Base-by-base conservation (phyloP, 2,329 filamentous ascomycete genomes). In the Botrytis elliptica region DNA sequence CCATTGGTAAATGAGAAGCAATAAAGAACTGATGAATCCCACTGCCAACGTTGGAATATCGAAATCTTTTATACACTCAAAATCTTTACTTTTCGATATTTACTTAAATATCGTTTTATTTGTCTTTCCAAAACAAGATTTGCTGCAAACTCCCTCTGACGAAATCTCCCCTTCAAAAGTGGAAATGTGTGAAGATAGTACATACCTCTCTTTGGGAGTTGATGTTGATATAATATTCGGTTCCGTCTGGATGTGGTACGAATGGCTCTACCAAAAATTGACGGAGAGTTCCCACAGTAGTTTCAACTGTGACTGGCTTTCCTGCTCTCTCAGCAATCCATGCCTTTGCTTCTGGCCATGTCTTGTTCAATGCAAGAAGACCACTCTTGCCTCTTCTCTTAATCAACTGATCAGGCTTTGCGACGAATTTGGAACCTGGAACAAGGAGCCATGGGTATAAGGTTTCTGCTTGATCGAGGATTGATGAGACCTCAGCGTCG, bases 141-240 rank as follows among this genome's bases (percentile, higher is more conserved):
- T 33, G 38, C 60, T 16, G 67, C 33, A 42, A 20, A 12, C 33
- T 52, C 25, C 42, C 14, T 33, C 6, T 18, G 20, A 64, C 29
- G 18, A 71, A 36, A 49, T n/a, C 18, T 16, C 29, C 33, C 52
- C 59, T 40, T 29, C 63, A 22, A 18, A 60, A 18, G 36, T 49
- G 29, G 12, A 36, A 62, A 59, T 25, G n/a, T 25, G n/a, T 67
- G 66, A 75, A 74, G 75, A 76, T 70, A 55, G 49, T 71, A 91
- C 94, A 91, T 91, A 98, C 96, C 91, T 98, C 96, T 88, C 96
- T 93, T 82, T 97, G 95, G 77, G 96, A 98, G 90, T 98, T 96
- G 88, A 99, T 99, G 91, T 98, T 98, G 88, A 99, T 97, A 87
- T 99, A 99, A 88, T 98, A 98, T 86, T 99, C 96, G 77, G 95